Evolutionary conservation across 1,139 yeast species (phyloP).

Genomic region (Geotrichum phurueaensis): DNA sequence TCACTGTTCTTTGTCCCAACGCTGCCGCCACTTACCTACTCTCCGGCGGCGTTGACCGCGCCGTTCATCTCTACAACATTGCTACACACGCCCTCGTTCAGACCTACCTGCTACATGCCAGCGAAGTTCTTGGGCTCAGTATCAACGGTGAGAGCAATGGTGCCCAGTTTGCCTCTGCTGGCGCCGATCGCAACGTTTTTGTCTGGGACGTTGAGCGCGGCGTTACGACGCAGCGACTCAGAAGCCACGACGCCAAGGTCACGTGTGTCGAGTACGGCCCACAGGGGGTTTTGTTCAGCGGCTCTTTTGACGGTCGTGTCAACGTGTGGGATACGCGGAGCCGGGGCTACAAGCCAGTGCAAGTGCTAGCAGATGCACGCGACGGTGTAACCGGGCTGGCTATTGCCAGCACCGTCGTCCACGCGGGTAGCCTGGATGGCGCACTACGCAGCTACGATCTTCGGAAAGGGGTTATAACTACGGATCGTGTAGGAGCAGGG

Average conservation of each 20-base stretch:
- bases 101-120: conserved; percentile 30
- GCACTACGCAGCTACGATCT: conserved; percentile 33
- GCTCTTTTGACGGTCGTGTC: conserved; percentile 35
- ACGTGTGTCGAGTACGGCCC: conserved; percentile 31
- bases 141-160: conserved; percentile 28
- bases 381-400: conserved; percentile 34
- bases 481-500: conserved; percentile 28
- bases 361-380: conserved; percentile 33
- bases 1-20: conserved; percentile 31
- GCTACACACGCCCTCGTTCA: conserved; percentile 25
- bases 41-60: conserved; percentile 35
- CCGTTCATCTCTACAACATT: conserved; percentile 32
- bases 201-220: conserved; percentile 36
- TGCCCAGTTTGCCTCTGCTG: conserved; percentile 34
- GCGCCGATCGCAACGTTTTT: conserved; percentile 36
- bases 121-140: conserved; percentile 33
- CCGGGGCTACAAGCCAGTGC: conserved; percentile 29
- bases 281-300: conserved; percentile 33
- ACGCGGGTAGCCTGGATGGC: conserved; percentile 39
- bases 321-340: conserved; percentile 36
- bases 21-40: conserved; percentile 31
- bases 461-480: conserved; percentile 30
- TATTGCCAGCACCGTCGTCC: conserved; percentile 25
- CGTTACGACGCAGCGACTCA: conserved; percentile 26
- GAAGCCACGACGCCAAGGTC: conserved; percentile 34